Percentiles rank a stretch among this genome's conserved stretches.
phyloP scores from a whole-genome alignment of 306 rosid species.

The Glycine latifolia region DNA sequence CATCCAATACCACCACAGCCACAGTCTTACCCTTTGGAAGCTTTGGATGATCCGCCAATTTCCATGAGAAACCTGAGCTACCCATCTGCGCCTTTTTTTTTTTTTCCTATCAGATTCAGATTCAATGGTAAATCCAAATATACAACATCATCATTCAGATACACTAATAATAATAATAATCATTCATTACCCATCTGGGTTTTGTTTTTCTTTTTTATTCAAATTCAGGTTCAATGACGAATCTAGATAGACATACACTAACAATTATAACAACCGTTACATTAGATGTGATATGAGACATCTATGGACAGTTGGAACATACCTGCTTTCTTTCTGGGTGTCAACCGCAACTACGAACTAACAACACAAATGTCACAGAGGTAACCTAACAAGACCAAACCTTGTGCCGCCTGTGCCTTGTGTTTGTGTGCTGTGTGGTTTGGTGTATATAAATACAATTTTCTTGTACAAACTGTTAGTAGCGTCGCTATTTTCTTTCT shows the following conservation, averaged over 20 bases:
- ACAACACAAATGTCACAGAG: conserved; percentile 43
- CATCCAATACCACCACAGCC: conserved; percentile 86
- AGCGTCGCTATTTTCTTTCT: background rate
- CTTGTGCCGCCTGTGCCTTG: background rate
- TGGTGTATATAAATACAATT: background rate
- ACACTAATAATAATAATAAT: background rate
- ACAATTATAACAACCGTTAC: background rate
- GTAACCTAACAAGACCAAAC: conserved; percentile 39
- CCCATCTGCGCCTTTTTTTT: conserved; percentile 61
- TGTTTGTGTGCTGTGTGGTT: background rate
- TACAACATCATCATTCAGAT: background rate
- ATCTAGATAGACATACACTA: background rate
- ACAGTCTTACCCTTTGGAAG: conserved; percentile 89
- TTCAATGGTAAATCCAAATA: conserved; percentile 1
- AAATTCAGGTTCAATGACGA: conserved; percentile 9
- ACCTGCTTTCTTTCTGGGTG: background rate
- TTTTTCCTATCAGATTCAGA: conserved; percentile 27
- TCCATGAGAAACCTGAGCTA: conserved; percentile 73
- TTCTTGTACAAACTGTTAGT: background rate
- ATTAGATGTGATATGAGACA: background rate
- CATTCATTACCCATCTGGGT: conserved; percentile 58
- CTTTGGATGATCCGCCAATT: conserved; percentile 91
- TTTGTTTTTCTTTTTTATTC: background rate
- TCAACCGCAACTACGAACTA: conserved; percentile 18
- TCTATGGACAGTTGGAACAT: background rate